phyloP scores from a whole-genome alignment of 164 flowering plant genomes.

The Vitis rotundifolia region DNA sequence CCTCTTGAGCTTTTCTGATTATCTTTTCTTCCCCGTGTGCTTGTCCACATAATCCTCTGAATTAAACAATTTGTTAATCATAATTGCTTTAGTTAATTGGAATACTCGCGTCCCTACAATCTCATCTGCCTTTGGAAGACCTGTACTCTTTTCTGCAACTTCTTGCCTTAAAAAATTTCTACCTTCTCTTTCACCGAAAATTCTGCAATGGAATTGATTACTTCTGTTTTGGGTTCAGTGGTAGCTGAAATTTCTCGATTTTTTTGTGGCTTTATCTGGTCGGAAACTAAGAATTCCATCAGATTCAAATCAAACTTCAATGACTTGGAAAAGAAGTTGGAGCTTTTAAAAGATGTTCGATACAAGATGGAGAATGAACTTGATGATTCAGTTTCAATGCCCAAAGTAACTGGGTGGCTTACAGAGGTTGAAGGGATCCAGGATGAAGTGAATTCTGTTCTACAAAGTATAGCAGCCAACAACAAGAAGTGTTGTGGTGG shows the following conservation, averaged over 20 bases:
- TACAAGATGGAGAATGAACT: background rate
- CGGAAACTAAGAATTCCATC: background rate
- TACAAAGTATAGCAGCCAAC: background rate
- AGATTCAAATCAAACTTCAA: background rate
- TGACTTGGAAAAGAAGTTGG: background rate
- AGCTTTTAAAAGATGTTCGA: background rate
- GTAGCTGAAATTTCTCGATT: background rate
- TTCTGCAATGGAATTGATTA: constrained; percentile 1
- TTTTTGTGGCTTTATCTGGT: constrained; percentile 1
- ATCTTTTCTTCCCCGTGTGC: too few species aligned
- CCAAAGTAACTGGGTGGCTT: background rate
- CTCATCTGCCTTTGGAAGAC: too few species aligned
- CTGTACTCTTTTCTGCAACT: background rate
- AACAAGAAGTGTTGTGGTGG: background rate
- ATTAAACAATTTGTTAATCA: too few species aligned
- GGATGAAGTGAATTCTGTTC: background rate
- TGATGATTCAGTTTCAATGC: background rate
- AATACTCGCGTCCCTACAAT: too few species aligned
- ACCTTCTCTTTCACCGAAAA: background rate
- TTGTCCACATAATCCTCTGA: too few species aligned
- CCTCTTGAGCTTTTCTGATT: too few species aligned
- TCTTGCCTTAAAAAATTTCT: background rate
- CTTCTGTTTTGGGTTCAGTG: background rate
- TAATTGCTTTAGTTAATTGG: too few species aligned
- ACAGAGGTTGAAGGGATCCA: background rate